Base-by-base conservation (phyloP, 257 asterid genomes). In the Thymus quinquecostatus region DNA sequence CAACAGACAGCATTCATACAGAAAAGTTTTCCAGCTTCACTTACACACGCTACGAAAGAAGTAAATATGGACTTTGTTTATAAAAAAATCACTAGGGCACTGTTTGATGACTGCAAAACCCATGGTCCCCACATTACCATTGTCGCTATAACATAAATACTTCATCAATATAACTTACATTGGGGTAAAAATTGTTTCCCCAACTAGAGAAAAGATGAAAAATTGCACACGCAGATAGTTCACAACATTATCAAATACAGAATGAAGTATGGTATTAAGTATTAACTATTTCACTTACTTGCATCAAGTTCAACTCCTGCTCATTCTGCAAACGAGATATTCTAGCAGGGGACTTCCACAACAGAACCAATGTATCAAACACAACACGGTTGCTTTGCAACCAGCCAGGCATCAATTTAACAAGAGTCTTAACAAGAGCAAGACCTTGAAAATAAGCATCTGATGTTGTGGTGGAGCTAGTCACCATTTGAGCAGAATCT, bases 401-500 rank as follows among this genome's bases (percentile, higher is more conserved):
- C 99, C 99, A 95, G 74, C 92, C 84, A 79, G 99, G 98, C 94
- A 95, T 92, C 88, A 95, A 77, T 78, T 95, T 95, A 62, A 90
- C 99, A 75, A 95, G 87, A 68, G 96, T 87, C 84, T 95, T 95
- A 51, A 95, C 86, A 66, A 95, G 81, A 70, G 92, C 94, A 81
- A 95, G 98, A 69, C 99, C 98, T 84, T 95, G 98, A 83, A 95
- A 92, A 82, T 92, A 88, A 76, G 99, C 96, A 82, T 95, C 97
- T 61, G 87, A 81, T 40, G 91, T 66, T 79, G 86, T 86, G 64
- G 79, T 71, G 40, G 86, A 75, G 48, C 80, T 81, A 79, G 83
- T 74, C 55, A 84, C 69, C 47, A 84, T 65, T 64, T 86, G 88
- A 75, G 77, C 80, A 75, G 92, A 79, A 82, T 79, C 87, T 80